These are phyloP conservation scores for Wickerhamomyces sydowiorum DNA, from an alignment of 805 yeast species.

Conservation along the genomic window DNA sequence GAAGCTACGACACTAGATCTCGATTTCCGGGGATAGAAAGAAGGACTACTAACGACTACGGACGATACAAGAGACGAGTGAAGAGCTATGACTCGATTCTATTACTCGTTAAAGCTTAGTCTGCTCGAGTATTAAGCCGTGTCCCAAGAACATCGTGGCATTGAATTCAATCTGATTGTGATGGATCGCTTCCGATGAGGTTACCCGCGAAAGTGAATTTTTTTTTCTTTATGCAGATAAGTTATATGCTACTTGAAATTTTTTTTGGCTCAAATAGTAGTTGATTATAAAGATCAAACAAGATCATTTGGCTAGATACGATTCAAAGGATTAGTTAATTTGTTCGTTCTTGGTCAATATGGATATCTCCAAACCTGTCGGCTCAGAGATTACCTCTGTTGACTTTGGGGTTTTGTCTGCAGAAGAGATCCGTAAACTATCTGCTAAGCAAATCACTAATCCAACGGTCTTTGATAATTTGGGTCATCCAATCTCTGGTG, in stretches of 20 bases:
- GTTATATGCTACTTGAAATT: neutral
- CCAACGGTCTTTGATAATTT: slow-evolving; percentile 94
- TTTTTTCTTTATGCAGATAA: slow-evolving; percentile 1
- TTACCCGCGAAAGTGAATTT: neutral
- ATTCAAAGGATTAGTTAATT: neutral
- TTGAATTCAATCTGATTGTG: no score
- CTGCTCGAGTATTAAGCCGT: no score
- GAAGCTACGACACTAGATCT: no score
- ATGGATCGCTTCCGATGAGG: neutral
- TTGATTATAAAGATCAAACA: neutral
- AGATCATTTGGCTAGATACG: neutral
- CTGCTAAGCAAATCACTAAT: slow-evolving; percentile 93
- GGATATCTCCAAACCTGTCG: slow-evolving; percentile 97
- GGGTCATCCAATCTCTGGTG: slow-evolving; percentile 94
- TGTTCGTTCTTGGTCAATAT: slow-evolving; percentile 30
- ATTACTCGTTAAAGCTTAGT: no score
- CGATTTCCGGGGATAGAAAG: no score
- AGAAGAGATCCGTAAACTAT: slow-evolving; percentile 75
- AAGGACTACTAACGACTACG: no score
- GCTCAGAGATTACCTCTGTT: slow-evolving; percentile 87
- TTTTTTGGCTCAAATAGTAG: neutral
- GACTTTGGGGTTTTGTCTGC: slow-evolving; percentile 84
- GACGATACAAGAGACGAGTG: no score
- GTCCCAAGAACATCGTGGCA: no score
- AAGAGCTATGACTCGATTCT: no score